phyloP scores from a whole-genome alignment of 768 basidiomycete genomes.

The Leccinum rimulosum region DNA sequence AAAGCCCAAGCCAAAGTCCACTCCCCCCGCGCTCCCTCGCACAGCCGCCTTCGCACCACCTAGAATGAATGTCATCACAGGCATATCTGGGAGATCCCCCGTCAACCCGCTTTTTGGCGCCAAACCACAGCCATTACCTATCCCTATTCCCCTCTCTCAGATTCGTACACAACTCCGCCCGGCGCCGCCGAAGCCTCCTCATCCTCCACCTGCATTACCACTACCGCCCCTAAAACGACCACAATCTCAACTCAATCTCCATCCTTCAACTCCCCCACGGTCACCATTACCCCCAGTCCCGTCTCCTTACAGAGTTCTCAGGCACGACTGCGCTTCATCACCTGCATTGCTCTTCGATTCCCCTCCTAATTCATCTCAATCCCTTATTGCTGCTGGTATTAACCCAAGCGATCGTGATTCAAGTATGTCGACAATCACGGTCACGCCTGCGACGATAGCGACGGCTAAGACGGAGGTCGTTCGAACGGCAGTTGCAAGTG shows the following conservation, averaged over 20 bases:
- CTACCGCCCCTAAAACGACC: constrained; percentile 22
- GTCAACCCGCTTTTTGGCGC: constrained; percentile 23
- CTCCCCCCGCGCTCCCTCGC: constrained; percentile 10
- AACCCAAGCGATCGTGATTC: constrained; percentile 31
- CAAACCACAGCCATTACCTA: constrained; percentile 25
- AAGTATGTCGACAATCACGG: constrained; percentile 41
- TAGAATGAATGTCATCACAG: constrained; percentile 18
- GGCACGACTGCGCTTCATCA: constrained; percentile 1
- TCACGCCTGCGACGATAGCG: constrained; percentile 42
- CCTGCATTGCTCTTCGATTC: constrained; percentile 7
- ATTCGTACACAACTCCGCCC: constrained; percentile 31
- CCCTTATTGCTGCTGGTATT: constrained; percentile 13
- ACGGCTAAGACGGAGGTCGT: constrained; percentile 48
- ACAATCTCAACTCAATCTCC: constrained; percentile 15
- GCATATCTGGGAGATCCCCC: constrained; percentile 23
- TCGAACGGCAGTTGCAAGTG: constrained; percentile 50
- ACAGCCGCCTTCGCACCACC: constrained; percentile 14
- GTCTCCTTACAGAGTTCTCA: constrained; percentile 2
- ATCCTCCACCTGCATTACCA: constrained; percentile 21
- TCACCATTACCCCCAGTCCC: constrained; percentile 12
- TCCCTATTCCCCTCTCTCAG: constrained; percentile 28
- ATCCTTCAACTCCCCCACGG: constrained; percentile 1
- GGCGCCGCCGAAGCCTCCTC: constrained; percentile 21
- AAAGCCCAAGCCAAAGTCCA: constrained; percentile 20
- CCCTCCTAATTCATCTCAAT: constrained; percentile 19